Evolutionary conservation across 2,329 filamentous ascomycete genomes (phyloP).

Genomic region (Neonectria sp.): DNA sequence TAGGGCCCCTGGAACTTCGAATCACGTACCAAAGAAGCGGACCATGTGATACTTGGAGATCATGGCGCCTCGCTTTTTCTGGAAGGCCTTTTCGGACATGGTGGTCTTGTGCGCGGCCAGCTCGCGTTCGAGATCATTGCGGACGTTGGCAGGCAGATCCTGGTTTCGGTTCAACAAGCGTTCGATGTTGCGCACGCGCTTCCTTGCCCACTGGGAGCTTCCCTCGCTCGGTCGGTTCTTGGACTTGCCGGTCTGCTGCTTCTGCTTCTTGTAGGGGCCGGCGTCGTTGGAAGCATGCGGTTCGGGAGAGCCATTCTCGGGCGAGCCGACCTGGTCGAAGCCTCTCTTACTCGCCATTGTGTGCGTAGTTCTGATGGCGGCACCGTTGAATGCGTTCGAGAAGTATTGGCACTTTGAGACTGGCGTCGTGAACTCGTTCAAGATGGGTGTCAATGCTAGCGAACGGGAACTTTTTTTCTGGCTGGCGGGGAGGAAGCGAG

Average conservation of each 20-base stretch:
- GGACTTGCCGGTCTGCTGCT: constrained; percentile 51
- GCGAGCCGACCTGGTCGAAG: constrained; percentile 47
- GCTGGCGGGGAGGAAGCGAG: constrained; percentile 28
- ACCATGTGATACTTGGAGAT: constrained; percentile 88
- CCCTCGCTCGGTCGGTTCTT: constrained; percentile 63
- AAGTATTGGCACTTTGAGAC: not conserved
- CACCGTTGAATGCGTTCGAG: not conserved
- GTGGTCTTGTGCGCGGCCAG: constrained; percentile 77
- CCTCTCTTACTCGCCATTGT: constrained; percentile 53
- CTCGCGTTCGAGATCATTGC: constrained; percentile 80
- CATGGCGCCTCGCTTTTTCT: constrained; percentile 77
- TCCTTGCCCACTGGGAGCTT: constrained; percentile 75
- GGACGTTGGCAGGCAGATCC: constrained; percentile 77
- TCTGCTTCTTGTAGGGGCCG: constrained; percentile 51
- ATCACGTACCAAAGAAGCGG: constrained; percentile 80
- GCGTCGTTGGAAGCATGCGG: constrained; percentile 37
- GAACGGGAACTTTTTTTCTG: constrained; percentile 44
- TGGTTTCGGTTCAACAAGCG: constrained; percentile 74
- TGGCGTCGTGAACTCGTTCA: not conserved
- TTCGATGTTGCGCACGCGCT: constrained; percentile 78
- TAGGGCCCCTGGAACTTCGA: not conserved
- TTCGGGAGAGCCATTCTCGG: constrained; percentile 42
- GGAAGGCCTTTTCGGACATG: constrained; percentile 70
- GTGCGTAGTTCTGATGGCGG: constrained; percentile 6
- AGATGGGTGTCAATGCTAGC: not conserved